Base-by-base conservation (phyloP, 108 stramenopile species). In the Cylindrotheca fusiformis region DNA sequence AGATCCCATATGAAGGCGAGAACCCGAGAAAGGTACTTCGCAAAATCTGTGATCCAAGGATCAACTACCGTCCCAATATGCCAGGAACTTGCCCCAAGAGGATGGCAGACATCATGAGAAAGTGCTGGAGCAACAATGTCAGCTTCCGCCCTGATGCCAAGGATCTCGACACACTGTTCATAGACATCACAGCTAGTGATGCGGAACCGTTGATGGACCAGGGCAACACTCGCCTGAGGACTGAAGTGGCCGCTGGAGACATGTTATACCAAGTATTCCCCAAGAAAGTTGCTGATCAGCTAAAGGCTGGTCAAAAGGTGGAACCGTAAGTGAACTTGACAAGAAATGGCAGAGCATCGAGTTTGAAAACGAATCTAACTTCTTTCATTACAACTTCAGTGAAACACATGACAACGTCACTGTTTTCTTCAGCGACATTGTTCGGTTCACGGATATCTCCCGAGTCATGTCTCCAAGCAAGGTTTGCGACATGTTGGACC, bases 1-100 rank as follows among this genome's bases (percentile, higher is more conserved):
- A 75, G 24, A 59, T 55, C 22, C 84, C 84, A 5, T 86, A 80
- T 48, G 68, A 72, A 56, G 72, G 71, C 24, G 80, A 85, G 50
- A 77, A 76, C 48, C 49, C 57, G 21, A 29, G 30, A 12, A 45
- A 74, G 23, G 63, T 74, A 1, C 55, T 74, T 20, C 49, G n/a
- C 20, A 36, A 47, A 45, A 51, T 74, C 20, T 64, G 63, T 45
- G 55, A 67, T 32, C 66, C 62, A 8, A 29, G 36, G 2, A 50
- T 75, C 45, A 68, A 75, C 55, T 67, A 68, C 29, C 60, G 74
- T 2, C 74, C 74, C 4, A 33, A n/a, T 12, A 29, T 75, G 21
- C 67, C 67, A 4, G 29, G 29, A 1, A 31, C 44, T 17, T 54
- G 48, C 20, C 67, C 74, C 10, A 30, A 12, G 14, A 25, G 46